Percentiles rank a stretch among this genome's conserved stretches.
Conservation (phyloP, 2,329 filamentous ascomycete species). For the Ceratocystis papillata region DNA sequence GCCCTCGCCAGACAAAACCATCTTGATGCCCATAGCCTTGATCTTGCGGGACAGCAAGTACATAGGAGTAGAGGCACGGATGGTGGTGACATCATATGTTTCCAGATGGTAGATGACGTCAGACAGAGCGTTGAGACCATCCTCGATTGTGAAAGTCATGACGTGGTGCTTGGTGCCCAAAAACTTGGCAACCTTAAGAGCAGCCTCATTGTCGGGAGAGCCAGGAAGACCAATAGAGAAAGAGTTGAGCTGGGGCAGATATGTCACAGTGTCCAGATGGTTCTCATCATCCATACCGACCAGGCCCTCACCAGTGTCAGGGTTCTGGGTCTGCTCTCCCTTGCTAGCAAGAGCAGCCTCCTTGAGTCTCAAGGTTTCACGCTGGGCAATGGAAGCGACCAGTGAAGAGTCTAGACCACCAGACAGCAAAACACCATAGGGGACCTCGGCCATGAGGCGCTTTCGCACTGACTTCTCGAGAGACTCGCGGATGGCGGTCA, state of each 20-base stretch:
- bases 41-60: conserved; percentile 96
- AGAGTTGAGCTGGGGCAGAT: conserved; percentile 90
- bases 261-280: conserved; percentile 77
- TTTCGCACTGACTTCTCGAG: conserved; percentile 90
- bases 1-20: conserved; percentile 94
- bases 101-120: conserved; percentile 98
- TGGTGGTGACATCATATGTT: conserved; percentile 95
- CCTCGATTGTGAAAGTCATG: conserved; percentile 96
- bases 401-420: conserved; percentile 92
- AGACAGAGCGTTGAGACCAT: conserved; percentile 89
- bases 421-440: conserved; percentile 89
- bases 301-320: conserved; percentile 50
- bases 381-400: conserved; percentile 88
- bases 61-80: conserved; percentile 97
- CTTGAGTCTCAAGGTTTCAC: conserved; percentile 73
- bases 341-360: conserved; percentile 46
- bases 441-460: conserved; percentile 96
- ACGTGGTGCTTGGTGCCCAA: conserved; percentile 96
- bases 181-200: conserved; percentile 87
- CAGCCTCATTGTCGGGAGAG: conserved; percentile 84
- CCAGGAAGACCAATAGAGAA: conserved; percentile 96
- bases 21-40: conserved; percentile 99
- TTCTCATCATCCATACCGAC: conserved; percentile 93
- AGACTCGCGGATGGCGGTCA: conserved; percentile 67
- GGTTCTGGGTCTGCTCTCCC: conserved; percentile 35